phyloP scores from a whole-genome alignment of 495 filamentous ascomycete species.

The Podospora bellae-mahoneyi region DNA sequence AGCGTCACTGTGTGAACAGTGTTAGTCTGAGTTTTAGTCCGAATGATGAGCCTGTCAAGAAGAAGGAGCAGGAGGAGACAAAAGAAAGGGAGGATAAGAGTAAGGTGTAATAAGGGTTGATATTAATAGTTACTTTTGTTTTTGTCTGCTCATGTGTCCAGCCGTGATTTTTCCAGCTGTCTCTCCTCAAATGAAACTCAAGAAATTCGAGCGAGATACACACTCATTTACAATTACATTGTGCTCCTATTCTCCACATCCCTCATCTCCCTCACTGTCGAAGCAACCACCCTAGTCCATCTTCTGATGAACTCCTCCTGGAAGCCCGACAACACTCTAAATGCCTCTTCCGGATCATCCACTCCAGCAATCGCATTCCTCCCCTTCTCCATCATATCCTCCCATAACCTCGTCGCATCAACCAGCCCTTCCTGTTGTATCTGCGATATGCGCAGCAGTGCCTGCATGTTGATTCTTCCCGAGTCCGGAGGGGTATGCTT shows the following conservation, averaged over 20 bases:
- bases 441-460: slow-evolving; percentile 7
- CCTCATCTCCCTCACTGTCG: slow-evolving; percentile 20
- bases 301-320: slow-evolving; percentile 19
- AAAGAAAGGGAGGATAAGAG: slow-evolving; percentile 23
- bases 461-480: not conserved
- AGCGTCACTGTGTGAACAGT: slow-evolving; percentile 96
- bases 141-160: not conserved
- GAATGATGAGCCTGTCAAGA: slow-evolving; percentile 48
- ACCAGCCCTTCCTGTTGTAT: slow-evolving; percentile 23
- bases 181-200: not conserved
- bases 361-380: slow-evolving; percentile 13
- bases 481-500: not conserved
- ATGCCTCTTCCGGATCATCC: slow-evolving; percentile 10
- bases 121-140: not conserved
- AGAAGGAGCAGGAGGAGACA: slow-evolving; percentile 36
- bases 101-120: slow-evolving; percentile 19
- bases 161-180: not conserved
- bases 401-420: slow-evolving; percentile 27
- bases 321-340: slow-evolving; percentile 14
- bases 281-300: slow-evolving; percentile 13
- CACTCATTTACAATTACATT: not conserved
- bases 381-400: slow-evolving; percentile 26
- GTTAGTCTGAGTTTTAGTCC: slow-evolving; percentile 78
- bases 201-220: too few species aligned
- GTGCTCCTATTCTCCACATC: not conserved